Conservation (phyloP, 179 eudicot species). For the Pouteria campechiana region DNA sequence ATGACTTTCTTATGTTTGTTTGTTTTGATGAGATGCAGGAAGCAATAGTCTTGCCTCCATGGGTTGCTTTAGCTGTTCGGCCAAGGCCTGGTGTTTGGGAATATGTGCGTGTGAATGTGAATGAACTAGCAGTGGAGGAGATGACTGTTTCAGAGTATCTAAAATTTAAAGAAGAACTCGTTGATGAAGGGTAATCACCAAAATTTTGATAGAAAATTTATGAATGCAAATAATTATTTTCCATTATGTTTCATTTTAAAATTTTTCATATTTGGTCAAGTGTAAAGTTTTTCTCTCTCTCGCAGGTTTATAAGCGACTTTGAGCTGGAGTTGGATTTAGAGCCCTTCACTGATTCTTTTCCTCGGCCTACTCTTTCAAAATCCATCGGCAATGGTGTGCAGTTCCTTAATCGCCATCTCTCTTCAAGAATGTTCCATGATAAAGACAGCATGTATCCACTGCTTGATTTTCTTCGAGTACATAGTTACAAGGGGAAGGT, state of each 20-base stretch:
- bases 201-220: no score
- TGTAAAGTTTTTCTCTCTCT: background rate
- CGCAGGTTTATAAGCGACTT: conserved; percentile 44
- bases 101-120: conserved; percentile 36
- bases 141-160: conserved; percentile 42
- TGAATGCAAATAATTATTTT: no score
- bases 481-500: conserved; percentile 64
- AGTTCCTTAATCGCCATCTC: conserved; percentile 70
- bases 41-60: conserved; percentile 56
- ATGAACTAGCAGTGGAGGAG: conserved; percentile 25
- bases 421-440: conserved; percentile 82
- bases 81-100: conserved; percentile 71
- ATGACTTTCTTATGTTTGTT: background rate
- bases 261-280: no score
- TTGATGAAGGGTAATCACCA: conserved; percentile 35
- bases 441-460: conserved; percentile 51
- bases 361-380: conserved; percentile 64
- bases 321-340: conserved; percentile 73
- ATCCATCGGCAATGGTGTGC: conserved; percentile 80
- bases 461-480: conserved; percentile 53
- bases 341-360: conserved; percentile 51
- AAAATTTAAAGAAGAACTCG: conserved; percentile 51
- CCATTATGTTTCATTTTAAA: no score
- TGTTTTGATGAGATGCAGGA: conserved; percentile 26
- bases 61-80: conserved; percentile 52